Evolutionary conservation across 352 stramenopile genomes (phyloP).

Genomic region (Peronospora belbahrii): DNA sequence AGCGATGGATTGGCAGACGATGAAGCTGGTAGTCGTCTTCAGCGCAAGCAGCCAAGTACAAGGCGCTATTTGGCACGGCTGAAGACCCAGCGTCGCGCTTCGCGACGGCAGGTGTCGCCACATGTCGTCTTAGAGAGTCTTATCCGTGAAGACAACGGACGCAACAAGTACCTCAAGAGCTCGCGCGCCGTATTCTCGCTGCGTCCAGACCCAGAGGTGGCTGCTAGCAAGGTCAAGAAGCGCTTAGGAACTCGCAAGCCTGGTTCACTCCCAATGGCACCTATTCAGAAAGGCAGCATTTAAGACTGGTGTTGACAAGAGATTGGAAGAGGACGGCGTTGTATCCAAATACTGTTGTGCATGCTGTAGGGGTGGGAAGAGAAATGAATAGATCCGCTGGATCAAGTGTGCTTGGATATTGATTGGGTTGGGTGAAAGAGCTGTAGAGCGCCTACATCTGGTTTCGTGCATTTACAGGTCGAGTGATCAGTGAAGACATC

Average conservation of each 20-base stretch:
- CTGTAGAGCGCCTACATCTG: slow-evolving; percentile 14
- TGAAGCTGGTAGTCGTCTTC: slow-evolving; percentile 43
- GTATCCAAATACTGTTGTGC: slow-evolving; percentile 23
- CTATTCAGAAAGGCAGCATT: slow-evolving; percentile 73
- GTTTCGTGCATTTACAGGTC: slow-evolving; percentile 1
- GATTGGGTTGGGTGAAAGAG: not conserved
- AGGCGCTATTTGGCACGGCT: slow-evolving; percentile 69
- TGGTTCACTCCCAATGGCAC: slow-evolving; percentile 43
- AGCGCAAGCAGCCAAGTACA: slow-evolving; percentile 75
- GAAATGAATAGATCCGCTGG: slow-evolving; percentile 20
- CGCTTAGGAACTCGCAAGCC: slow-evolving; percentile 57
- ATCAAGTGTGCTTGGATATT: slow-evolving; percentile 12
- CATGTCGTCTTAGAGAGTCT: slow-evolving; percentile 77
- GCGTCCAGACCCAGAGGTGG: slow-evolving; percentile 63
- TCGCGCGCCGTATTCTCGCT: slow-evolving; percentile 68
- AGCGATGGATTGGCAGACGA: slow-evolving; percentile 35
- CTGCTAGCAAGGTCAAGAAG: slow-evolving; percentile 68
- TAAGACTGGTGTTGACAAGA: slow-evolving; percentile 17
- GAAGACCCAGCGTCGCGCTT: slow-evolving; percentile 58
- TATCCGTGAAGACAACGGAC: slow-evolving; percentile 67
- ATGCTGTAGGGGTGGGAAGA: slow-evolving; percentile 21
- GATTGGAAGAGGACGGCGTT: slow-evolving; percentile 6
- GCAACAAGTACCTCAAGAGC: slow-evolving; percentile 82
- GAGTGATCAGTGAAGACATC: slow-evolving; percentile 3
- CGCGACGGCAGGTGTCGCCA: slow-evolving; percentile 54